Evolutionary conservation across 1,139 yeast genomes (phyloP).

Genomic region (Lodderomyces elongisporus): DNA sequence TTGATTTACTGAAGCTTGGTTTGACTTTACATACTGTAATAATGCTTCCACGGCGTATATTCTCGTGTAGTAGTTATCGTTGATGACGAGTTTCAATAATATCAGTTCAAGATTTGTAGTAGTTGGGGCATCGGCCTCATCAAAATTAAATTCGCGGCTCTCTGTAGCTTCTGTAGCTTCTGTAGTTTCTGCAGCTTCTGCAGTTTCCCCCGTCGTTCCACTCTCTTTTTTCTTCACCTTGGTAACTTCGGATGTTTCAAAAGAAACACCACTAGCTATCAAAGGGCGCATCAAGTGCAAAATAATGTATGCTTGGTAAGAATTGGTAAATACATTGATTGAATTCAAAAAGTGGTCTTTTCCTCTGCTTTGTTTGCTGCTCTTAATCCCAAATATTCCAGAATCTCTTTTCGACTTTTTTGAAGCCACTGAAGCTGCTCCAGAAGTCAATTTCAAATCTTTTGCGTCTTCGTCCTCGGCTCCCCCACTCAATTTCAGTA

Average conservation of each 20-base stretch:
- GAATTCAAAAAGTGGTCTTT: conserved; percentile 2
- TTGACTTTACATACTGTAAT: conserved; percentile 26
- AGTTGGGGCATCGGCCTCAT: conserved; percentile 13
- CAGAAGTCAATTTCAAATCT: conserved; percentile 1
- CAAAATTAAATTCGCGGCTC: too few relatives aligned
- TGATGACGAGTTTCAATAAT: conserved; percentile 30
- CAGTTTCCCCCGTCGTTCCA: conserved; percentile 1
- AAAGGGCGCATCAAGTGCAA: conserved; percentile 28
- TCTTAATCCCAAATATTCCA: conserved; percentile 24
- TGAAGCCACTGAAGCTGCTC: conserved; percentile 3
- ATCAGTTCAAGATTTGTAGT: conserved; percentile 26
- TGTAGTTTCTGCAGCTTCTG: conserved; percentile 8
- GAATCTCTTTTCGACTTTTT: conserved; percentile 22
- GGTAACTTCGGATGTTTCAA: conserved; percentile 19
- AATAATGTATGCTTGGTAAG: conserved; percentile 32
- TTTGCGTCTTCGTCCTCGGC: background rate
- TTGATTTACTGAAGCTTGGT: conserved; percentile 35
- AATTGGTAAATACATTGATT: conserved; percentile 21
- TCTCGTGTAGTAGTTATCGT: conserved; percentile 32
- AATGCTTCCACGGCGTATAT: conserved; percentile 33
- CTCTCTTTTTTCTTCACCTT: conserved; percentile 2
- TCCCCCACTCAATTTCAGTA: background rate
- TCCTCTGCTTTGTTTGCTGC: conserved; percentile 22
- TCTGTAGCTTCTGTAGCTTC: conserved; percentile 14
- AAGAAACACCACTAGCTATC: conserved; percentile 36